Evolutionary conservation across 768 basidiomycete species (phyloP).

Genomic region (Phaeotremella skinneri): DNA sequence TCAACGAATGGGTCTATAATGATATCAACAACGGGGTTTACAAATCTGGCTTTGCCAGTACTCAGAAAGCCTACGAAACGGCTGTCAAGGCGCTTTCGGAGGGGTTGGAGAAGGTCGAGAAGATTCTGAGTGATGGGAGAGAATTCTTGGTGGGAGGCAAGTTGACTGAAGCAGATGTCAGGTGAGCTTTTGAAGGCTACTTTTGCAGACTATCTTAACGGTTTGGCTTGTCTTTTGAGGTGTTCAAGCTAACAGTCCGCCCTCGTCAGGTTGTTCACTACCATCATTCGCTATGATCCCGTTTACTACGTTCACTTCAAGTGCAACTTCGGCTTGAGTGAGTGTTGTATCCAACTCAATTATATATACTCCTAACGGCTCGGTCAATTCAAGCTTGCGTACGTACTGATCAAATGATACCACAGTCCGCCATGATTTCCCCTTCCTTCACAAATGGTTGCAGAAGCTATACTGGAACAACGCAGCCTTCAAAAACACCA

Average conservation of each 20-base stretch:
- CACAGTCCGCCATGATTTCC: slow-evolving; percentile 76
- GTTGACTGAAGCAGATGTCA: slow-evolving; percentile 64
- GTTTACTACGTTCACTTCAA: slow-evolving; percentile 93
- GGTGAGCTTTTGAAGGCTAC: slow-evolving; percentile 36
- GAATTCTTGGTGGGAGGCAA: slow-evolving; percentile 76
- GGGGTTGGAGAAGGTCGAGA: slow-evolving; percentile 77
- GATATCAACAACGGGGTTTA: slow-evolving; percentile 70
- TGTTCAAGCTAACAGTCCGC: slow-evolving; percentile 50
- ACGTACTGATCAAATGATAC: background rate
- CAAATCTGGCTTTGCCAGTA: slow-evolving; percentile 79
- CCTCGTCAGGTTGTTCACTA: slow-evolving; percentile 87
- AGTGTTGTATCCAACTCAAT: slow-evolving; percentile 44
- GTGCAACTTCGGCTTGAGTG: slow-evolving; percentile 70
- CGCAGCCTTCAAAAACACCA: slow-evolving; percentile 78
- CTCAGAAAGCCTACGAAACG: slow-evolving; percentile 73
- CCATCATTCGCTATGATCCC: slow-evolving; percentile 63
- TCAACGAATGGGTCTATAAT: slow-evolving; percentile 80
- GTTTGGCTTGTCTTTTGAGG: background rate
- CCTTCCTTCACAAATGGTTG: slow-evolving; percentile 75
- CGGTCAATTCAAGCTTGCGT: background rate
- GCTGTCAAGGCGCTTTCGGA: slow-evolving; percentile 73
- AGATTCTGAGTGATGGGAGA: slow-evolving; percentile 66
- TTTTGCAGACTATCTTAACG: background rate
- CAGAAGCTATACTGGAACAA: slow-evolving; percentile 88
- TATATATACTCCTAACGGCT: background rate